Evolutionary conservation across 1,139 yeast species (phyloP).

Genomic region (Tardiomyces digboiensis): DNA sequence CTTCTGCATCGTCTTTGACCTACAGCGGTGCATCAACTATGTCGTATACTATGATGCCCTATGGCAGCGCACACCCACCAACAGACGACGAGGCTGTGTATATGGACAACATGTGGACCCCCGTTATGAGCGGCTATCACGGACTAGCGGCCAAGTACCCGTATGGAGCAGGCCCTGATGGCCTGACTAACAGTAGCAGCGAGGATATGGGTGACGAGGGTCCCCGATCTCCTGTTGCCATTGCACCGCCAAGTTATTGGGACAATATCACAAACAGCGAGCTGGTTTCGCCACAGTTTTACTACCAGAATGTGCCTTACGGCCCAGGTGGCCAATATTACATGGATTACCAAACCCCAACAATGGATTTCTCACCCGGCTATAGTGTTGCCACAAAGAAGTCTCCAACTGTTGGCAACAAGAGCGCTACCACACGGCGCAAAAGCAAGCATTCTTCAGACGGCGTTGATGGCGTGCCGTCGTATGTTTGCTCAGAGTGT

Average conservation of each 20-base stretch:
- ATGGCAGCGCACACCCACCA: background rate
- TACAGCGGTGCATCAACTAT: background rate
- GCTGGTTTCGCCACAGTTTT: constrained; percentile 14
- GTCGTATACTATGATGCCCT: background rate
- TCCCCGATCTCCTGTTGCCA: constrained; percentile 7
- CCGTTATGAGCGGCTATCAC: background rate
- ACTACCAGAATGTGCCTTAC: constrained; percentile 1
- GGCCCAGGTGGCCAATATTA: constrained; percentile 2
- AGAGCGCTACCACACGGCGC: background rate
- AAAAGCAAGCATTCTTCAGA: background rate
- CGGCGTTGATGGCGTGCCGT: constrained; percentile 3
- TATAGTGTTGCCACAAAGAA: background rate
- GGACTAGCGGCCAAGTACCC: constrained; percentile 1
- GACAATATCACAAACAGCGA: constrained; percentile 16
- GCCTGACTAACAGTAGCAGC: background rate
- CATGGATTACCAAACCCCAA: constrained; percentile 2
- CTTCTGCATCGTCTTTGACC: background rate
- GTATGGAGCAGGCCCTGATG: background rate
- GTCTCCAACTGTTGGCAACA: background rate
- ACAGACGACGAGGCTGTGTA: background rate
- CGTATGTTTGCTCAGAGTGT: constrained; percentile 31
- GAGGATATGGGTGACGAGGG: constrained; percentile 2
- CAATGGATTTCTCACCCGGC: constrained; percentile 2
- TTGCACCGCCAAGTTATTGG: constrained; percentile 12
- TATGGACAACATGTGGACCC: background rate